Evolutionary conservation across 2,329 filamentous ascomycete genomes (phyloP).

Genomic region (Aureobasidium sp.): DNA sequence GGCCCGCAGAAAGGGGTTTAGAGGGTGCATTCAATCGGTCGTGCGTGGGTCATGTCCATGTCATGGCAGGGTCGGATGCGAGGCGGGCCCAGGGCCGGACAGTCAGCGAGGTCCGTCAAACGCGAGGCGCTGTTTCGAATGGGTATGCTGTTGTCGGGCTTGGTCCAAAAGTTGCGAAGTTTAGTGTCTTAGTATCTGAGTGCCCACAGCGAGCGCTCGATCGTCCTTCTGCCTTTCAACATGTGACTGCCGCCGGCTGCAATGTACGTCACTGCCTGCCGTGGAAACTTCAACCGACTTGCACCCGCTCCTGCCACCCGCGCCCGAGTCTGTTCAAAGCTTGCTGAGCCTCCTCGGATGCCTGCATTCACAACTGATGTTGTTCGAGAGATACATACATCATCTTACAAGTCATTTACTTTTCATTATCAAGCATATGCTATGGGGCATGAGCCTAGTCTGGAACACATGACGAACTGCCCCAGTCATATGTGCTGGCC

Average conservation of each 20-base stretch:
- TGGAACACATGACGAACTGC: background rate
- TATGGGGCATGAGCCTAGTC: slow-evolving; percentile 1
- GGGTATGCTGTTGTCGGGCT: background rate
- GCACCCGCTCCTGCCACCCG: background rate
- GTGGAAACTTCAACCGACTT: background rate
- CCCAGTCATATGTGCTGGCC: slow-evolving; percentile 8
- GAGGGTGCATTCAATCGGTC: slow-evolving; percentile 66
- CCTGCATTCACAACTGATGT: background rate
- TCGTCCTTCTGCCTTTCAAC: background rate
- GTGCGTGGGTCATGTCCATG: background rate
- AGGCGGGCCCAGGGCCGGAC: slow-evolving; percentile 4
- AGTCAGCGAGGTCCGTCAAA: no score
- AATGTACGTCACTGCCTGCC: background rate
- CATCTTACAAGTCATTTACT: slow-evolving; percentile 15
- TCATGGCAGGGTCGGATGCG: slow-evolving; percentile 6
- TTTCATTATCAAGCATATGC: slow-evolving; percentile 15
- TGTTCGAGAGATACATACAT: background rate
- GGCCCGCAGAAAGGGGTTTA: slow-evolving; percentile 97
- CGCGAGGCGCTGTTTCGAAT: background rate
- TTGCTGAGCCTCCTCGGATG: background rate
- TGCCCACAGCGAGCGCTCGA: background rate
- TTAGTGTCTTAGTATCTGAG: background rate
- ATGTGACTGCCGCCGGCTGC: background rate
- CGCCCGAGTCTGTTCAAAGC: no score
- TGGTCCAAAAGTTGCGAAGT: background rate